These are phyloP conservation scores for Xylariaceae sp. DNA, from an alignment of 2,329 filamentous ascomycete genomes.

Conservation along the genomic window DNA sequence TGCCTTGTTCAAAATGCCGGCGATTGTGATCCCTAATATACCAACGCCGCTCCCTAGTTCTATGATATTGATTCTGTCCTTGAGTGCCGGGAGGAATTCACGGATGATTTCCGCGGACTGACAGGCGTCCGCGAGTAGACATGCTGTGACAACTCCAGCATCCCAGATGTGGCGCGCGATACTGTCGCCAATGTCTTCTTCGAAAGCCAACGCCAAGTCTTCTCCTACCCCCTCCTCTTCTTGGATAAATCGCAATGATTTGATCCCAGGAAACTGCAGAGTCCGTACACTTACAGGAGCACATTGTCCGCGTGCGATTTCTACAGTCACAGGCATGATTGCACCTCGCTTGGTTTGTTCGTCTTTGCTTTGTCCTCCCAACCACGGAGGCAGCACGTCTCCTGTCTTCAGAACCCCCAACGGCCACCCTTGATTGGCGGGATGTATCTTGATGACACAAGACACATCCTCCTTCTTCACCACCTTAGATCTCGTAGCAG, in stretches of 20 bases:
- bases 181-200: slow-evolving; percentile 56
- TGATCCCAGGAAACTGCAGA: slow-evolving; percentile 7
- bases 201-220: slow-evolving; percentile 35
- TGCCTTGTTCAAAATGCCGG: slow-evolving; percentile 14
- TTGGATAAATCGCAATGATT: neutral
- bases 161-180: slow-evolving; percentile 59
- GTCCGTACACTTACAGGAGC: slow-evolving; percentile 18
- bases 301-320: slow-evolving; percentile 16
- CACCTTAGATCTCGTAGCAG: neutral
- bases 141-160: slow-evolving; percentile 44
- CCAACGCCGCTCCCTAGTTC: slow-evolving; percentile 57
- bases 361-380: neutral
- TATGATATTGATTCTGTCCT: slow-evolving; percentile 38
- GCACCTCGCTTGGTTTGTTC: slow-evolving; percentile 8
- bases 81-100: slow-evolving; percentile 12
- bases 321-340: slow-evolving; percentile 21
- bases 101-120: slow-evolving; percentile 7
- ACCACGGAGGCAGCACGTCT: slow-evolving; percentile 15
- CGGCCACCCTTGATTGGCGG: slow-evolving; percentile 7
- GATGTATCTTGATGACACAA: slow-evolving; percentile 16
- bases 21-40: slow-evolving; percentile 48
- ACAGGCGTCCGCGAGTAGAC: slow-evolving; percentile 26
- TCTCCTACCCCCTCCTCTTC: slow-evolving; percentile 10
- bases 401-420: slow-evolving; percentile 5
- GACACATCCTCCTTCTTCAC: slow-evolving; percentile 8